These are phyloP conservation scores for Fusarium liriodendri DNA, from an alignment of 2,329 filamentous ascomycete genomes.

Conservation along the genomic window DNA sequence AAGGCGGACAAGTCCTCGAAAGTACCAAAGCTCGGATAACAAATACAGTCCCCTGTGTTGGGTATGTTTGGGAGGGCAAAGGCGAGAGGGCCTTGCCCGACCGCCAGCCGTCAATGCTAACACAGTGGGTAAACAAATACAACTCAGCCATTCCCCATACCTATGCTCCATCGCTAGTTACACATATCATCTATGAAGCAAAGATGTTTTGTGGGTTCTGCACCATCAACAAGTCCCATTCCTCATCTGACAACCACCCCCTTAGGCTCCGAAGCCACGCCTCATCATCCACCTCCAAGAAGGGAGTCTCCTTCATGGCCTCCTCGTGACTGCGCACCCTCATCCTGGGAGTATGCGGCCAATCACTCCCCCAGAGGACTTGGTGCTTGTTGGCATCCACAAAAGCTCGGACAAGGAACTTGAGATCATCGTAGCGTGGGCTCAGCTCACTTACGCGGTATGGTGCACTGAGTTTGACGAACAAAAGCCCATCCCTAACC, in stretches of 20 bases:
- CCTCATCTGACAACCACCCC: constrained; percentile 39
- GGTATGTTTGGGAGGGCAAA: too few relatives aligned
- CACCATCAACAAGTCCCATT: constrained; percentile 38
- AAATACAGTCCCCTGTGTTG: too few relatives aligned
- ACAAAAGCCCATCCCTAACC: constrained; percentile 46
- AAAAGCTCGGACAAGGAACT: constrained; percentile 45
- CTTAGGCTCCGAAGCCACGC: constrained; percentile 37
- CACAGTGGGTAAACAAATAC: neutral
- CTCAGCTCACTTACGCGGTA: constrained; percentile 48
- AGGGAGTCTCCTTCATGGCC: constrained; percentile 46
- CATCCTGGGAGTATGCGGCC: constrained; percentile 53
- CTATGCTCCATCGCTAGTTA: neutral
- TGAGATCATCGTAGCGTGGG: constrained; percentile 47
- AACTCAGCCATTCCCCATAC: neutral
- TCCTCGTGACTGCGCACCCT: constrained; percentile 49
- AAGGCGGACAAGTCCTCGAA: too few relatives aligned
- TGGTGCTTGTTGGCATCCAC: constrained; percentile 47
- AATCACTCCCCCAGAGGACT: constrained; percentile 54
- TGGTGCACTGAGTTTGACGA: constrained; percentile 52
- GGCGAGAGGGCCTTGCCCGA: too few relatives aligned
- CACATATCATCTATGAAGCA: neutral
- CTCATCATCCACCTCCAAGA: constrained; percentile 39
- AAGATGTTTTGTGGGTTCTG: constrained; percentile 24
- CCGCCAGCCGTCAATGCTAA: too few relatives aligned
- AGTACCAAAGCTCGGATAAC: too few relatives aligned